These are phyloP conservation scores for Leptosphaerulina australis DNA, from an alignment of 2,329 filamentous ascomycete species.

Conservation along the genomic window DNA sequence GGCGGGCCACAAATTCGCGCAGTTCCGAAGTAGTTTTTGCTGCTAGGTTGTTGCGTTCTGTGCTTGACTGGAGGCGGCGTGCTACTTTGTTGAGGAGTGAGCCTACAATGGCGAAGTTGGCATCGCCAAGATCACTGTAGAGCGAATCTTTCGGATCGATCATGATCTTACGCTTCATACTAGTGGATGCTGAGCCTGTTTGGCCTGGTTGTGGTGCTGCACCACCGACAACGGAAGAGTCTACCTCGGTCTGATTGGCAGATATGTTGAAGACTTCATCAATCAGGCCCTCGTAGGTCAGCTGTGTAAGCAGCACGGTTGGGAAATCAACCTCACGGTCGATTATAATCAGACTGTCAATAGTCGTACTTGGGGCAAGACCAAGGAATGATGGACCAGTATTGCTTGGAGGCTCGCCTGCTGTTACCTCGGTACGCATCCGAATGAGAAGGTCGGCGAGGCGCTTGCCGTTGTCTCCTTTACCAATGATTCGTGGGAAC, in stretches of 20 bases:
- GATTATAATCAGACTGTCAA: slow-evolving; percentile 91
- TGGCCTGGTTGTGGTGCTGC: slow-evolving; percentile 65
- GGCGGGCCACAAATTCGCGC: slow-evolving; percentile 90
- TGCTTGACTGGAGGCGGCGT: slow-evolving; percentile 81
- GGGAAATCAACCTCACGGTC: slow-evolving; percentile 95
- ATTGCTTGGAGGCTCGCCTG: slow-evolving; percentile 72
- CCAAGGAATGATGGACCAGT: slow-evolving; percentile 63
- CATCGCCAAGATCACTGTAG: slow-evolving; percentile 84
- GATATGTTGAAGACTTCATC: slow-evolving; percentile 92
- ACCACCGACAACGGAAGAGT: slow-evolving; percentile 85
- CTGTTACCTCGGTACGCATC: slow-evolving; percentile 87
- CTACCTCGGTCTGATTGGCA: slow-evolving; percentile 91
- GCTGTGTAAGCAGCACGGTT: slow-evolving; percentile 87
- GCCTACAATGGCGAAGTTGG: slow-evolving; percentile 95
- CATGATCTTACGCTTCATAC: slow-evolving; percentile 83
- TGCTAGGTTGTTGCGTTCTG: slow-evolving; percentile 79
- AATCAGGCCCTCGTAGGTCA: slow-evolving; percentile 95
- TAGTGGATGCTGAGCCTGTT: slow-evolving; percentile 53
- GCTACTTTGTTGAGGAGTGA: slow-evolving; percentile 88
- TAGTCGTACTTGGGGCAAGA: slow-evolving; percentile 81
- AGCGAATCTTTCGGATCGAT: slow-evolving; percentile 89
- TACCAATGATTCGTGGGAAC: slow-evolving; percentile 92
- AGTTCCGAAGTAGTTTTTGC: slow-evolving; percentile 90
- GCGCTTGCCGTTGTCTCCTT: slow-evolving; percentile 90
- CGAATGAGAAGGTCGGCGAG: slow-evolving; percentile 85